Conservation (phyloP, 2,329 filamentous ascomycete genomes). For the Botrytis pseudocinerea region DNA sequence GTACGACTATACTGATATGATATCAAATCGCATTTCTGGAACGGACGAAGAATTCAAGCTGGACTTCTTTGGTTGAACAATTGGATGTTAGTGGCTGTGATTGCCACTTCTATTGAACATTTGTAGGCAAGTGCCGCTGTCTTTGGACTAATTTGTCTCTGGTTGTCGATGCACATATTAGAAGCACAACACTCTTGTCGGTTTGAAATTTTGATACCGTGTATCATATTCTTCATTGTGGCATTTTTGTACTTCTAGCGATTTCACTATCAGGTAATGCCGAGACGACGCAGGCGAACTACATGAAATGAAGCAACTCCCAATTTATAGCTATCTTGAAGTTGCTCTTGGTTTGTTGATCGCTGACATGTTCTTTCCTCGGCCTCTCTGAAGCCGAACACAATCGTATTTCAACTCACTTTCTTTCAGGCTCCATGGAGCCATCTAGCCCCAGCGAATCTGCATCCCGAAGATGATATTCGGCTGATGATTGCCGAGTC, state of each 20-base stretch:
- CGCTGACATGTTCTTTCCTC: not conserved
- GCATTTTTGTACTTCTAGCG: not conserved
- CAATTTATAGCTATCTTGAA: not conserved
- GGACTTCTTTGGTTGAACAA: not conserved
- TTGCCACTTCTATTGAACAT: not conserved
- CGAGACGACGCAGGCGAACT: not conserved
- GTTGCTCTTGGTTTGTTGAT: not conserved
- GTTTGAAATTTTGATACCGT: not conserved
- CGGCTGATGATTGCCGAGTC: not conserved
- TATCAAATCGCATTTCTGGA: constrained; percentile 18
- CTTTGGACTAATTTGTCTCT: not conserved
- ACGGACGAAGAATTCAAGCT: not conserved
- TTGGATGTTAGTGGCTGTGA: not conserved
- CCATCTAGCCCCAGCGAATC: not conserved
- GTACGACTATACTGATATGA: constrained; percentile 29
- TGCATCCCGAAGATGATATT: not conserved
- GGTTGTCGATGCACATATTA: not conserved
- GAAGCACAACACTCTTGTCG: not conserved
- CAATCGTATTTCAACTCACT: not conserved
- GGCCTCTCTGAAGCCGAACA: not conserved
- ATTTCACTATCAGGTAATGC: not conserved
- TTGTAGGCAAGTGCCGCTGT: constrained; percentile 12
- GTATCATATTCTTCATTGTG: not conserved
- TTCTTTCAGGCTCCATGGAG: not conserved
- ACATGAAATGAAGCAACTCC: not conserved